Base-by-base conservation (phyloP, 2,329 filamentous ascomycete genomes). In the Pyrenophora tritici-repentis region DNA sequence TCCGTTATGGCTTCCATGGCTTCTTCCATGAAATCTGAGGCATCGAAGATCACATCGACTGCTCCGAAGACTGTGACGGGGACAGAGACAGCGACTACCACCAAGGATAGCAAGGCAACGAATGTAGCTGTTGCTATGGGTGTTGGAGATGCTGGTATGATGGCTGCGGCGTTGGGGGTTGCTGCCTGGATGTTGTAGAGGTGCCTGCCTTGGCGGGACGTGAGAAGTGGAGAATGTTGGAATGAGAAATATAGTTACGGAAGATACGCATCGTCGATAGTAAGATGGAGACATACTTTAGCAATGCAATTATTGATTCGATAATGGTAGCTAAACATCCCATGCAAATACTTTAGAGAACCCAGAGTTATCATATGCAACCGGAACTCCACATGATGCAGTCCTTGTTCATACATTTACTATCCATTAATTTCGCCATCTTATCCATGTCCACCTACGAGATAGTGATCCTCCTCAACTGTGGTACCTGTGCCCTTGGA, bases 401-500 rank as follows among this genome's bases (percentile, higher is more conserved):
- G 24, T 8, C n/a, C 3, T 29, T 2, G 0, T 12, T 6, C n/a
- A 12, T 12, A 5, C 26, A 8, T 32, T 31, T 10, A 6, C 26
- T 35, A 14, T n/a, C 16, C 16, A 14, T 14, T 20, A 20, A 24
- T 24, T 14, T 24, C 12, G 16, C 12, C 22, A 26, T 22, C 6
- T 8, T n/a, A 22, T 33, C 1, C 6, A n/a, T 13, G 12, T 34
- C 35, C 22, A 10, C 41, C 47, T 64, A 73, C 45, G 65, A 57
- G 20, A 73, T 71, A 29, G 53, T 47, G 20, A 73, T 67, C 42
- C 61, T 67, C 57, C 56, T 65, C 16, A 57, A 53, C 39, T 63
- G 56, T 18, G 56, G 63, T 13, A 47, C 58, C 33, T 66, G 66
- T 20, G 82, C 81, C 79, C 88, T 90, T 42, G 87, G 87, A 14